Conservation (phyloP, 2,329 filamentous ascomycete genomes). For the Dissoconium aciculare region DNA sequence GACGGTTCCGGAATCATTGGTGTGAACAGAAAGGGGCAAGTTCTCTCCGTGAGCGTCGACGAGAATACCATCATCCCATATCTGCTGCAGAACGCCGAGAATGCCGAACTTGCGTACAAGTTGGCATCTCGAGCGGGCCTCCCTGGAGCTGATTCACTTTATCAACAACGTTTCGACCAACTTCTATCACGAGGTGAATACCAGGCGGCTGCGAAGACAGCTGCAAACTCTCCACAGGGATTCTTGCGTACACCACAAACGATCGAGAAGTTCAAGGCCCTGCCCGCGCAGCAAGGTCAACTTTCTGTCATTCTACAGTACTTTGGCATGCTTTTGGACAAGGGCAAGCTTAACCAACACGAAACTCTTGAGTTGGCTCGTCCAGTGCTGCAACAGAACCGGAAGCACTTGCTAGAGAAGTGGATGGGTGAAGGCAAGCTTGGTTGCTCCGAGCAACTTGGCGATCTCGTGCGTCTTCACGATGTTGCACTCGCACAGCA, state of each 20-base stretch:
- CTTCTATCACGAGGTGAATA: slow-evolving; percentile 68
- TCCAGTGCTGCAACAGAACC: slow-evolving; percentile 81
- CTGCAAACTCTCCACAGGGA: slow-evolving; percentile 87
- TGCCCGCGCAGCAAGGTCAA: slow-evolving; percentile 66
- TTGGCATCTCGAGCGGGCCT: slow-evolving; percentile 87
- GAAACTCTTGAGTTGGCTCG: slow-evolving; percentile 89
- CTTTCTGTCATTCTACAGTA: slow-evolving; percentile 94
- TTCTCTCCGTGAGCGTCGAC: slow-evolving; percentile 84
- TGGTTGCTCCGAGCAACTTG: slow-evolving; percentile 88
- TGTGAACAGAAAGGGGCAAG: slow-evolving; percentile 95
- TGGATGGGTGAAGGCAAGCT: slow-evolving; percentile 96
- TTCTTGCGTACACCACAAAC: slow-evolving; percentile 91
- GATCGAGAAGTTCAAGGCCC: slow-evolving; percentile 86
- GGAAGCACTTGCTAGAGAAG: slow-evolving; percentile 92
- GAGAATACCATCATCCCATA: slow-evolving; percentile 86
- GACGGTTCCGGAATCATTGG: slow-evolving; percentile 79
- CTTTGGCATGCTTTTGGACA: slow-evolving; percentile 92
- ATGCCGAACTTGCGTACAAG: slow-evolving; percentile 86
- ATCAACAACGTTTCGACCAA: slow-evolving; percentile 83
- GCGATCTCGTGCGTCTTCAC: slow-evolving; percentile 81
- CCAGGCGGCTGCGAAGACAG: slow-evolving; percentile 81
- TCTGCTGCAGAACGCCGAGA: slow-evolving; percentile 89
- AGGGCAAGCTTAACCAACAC: slow-evolving; percentile 80
- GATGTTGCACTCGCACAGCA: slow-evolving; percentile 75
- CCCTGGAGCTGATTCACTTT: slow-evolving; percentile 85